Evolutionary conservation across 805 yeast species (phyloP), one percentile per base, ranked within the genome.

Genomic region (Vanderwaltozyma yarrowii): DNA sequence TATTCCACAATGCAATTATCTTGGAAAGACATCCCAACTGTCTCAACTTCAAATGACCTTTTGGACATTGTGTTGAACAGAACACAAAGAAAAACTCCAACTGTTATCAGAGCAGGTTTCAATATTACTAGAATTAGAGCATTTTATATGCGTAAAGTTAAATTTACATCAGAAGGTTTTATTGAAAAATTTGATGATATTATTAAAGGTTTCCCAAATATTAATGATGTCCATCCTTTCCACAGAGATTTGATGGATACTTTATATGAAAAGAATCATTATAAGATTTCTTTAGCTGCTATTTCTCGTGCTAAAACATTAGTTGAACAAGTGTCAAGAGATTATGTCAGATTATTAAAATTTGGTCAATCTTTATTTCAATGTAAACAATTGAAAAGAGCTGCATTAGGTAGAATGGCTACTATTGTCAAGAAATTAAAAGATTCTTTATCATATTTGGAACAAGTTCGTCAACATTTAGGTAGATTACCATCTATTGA

Each of bases 351-450:
- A 60, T 74, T 92, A 52, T 72, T 92, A 58, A 92, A 92, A 69
- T 92, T 88, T 58, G 98, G 98, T 54, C 98, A 92, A 70, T 88
- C 96, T 31, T 70, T 92, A 46, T 92, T 87, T 68, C 99, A 94
- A 71, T 92, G 99, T 75, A 92, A 92, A 67, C 98, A 92, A 70
- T 77, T 92, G 61, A 92, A 92, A 66, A 76, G 96, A 59, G 99
- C 99, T 50, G 99, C 97, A 24, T 69, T 92, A 54, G 99, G 99
- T 73, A 83, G 99, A 67, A 92, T 92, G 99, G 99, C 98, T 39
- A 92, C 99, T 26, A 87, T 92, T 55, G 80, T 80, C 56, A 92
- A 92, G 73, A 86, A 94, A 52, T 74, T 92, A 59, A 92, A 89
- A 67, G 98, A 92, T 62, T 89, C 98, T 16, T 71, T 92, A 43